A percentile compares a stretch with the other conserved stretches of the same genome.
phyloP scores from a whole-genome alignment of 257 asterid genomes.

The Coffea eugenioides region DNA sequence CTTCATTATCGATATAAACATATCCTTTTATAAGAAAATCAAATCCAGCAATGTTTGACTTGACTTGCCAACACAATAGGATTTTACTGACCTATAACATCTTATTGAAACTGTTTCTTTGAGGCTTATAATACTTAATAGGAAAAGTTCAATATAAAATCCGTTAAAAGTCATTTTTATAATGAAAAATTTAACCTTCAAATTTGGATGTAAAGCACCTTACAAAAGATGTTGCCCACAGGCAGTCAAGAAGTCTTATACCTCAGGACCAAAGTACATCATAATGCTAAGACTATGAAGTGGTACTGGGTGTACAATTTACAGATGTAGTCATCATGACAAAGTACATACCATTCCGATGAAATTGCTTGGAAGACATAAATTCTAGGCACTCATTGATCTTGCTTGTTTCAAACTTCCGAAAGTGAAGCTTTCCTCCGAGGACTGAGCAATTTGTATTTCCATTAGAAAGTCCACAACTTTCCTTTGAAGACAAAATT shows the following conservation, averaged over 20 bases:
- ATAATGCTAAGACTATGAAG: neutral
- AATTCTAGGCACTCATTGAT: slow-evolving; percentile 42
- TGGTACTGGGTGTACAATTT: neutral
- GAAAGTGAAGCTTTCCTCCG: slow-evolving; percentile 37
- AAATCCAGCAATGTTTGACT: neutral
- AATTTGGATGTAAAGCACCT: neutral
- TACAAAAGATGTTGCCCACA: neutral
- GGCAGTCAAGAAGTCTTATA: neutral
- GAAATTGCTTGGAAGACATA: slow-evolving; percentile 40
- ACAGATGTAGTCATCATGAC: slow-evolving; percentile 5
- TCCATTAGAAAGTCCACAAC: slow-evolving; percentile 27
- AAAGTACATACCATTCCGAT: slow-evolving; percentile 28
- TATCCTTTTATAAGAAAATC: neutral
- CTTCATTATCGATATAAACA: neutral
- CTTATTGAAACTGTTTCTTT: neutral
- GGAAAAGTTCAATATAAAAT: neutral
- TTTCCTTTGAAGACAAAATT: slow-evolving; percentile 14
- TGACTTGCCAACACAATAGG: neutral
- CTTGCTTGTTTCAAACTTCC: slow-evolving; percentile 45
- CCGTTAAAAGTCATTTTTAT: neutral
- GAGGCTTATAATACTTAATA: neutral
- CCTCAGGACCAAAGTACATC: neutral
- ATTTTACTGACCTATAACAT: neutral
- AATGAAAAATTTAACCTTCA: neutral
- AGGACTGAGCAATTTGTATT: slow-evolving; percentile 20